Base-by-base conservation (phyloP, 345 rosid species). In the Hypericum androsaemum region DNA sequence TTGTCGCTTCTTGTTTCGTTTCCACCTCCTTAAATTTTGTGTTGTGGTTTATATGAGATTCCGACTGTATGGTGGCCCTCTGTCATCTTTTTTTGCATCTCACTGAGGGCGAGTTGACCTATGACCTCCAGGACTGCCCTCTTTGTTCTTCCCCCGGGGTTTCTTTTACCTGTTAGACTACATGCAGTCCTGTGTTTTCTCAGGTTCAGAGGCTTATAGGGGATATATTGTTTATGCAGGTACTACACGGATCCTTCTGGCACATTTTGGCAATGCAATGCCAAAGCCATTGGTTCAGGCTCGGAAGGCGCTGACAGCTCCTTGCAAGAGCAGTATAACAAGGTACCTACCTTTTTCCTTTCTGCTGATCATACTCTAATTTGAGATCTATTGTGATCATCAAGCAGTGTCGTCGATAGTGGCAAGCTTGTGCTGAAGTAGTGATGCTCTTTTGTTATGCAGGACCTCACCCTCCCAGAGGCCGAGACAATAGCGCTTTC, bases 191-290 rank as follows among this genome's bases (percentile, higher is more conserved):
- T 22, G 32, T 22, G 32, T 22, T 22, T 22, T 22, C 32, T 22
- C 32, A 22, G 4, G 32, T 22, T 22, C 32, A 22, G 32, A 1
- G 32, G 12, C 41, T 54, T 37, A 49, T 49, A 14, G 56, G 16
- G 15, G 15, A 6, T 36, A 43, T 52, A 16, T 55, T 16, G 57
- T 6, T 59, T 52, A 6, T 74, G 67, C 73, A 87, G 96, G 69
- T 90, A 82, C 64, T 84, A 87, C 54, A 90, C 98, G 1, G 98
- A 90, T 72, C 98, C 96, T 2, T 90, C 98, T 1, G 95, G 98
- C 59, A 90, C 98, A 65, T 90, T 87, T 73, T 90, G 98, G 98
- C 92, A 90, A 64, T 90, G 98, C 84, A 87, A 84, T 71, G 98
- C 89, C 41, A 90, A 90, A 70, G 98, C 98, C 10, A 90, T 90